Evolutionary conservation across 495 filamentous ascomycete species (phyloP).

Genomic region (Neurospora sp.): DNA sequence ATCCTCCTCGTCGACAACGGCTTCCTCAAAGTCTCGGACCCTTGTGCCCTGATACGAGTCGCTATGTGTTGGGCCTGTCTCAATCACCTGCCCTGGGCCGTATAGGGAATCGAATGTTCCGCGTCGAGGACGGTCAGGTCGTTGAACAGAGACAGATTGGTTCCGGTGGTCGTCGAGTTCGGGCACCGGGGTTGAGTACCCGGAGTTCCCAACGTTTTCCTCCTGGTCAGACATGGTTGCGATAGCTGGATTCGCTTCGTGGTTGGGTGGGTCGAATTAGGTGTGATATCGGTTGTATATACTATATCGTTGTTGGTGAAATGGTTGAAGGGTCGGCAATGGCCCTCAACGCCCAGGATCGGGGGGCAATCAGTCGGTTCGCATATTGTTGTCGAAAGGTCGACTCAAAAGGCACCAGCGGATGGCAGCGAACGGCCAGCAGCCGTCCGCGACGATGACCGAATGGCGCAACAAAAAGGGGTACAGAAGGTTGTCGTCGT

Average conservation of each 20-base stretch:
- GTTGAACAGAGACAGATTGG: constrained; percentile 59
- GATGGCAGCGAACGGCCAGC: constrained; percentile 29
- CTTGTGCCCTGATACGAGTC: constrained; percentile 22
- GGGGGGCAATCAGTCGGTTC: constrained; percentile 14
- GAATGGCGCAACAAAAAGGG: neutral
- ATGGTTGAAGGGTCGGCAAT: constrained; percentile 9
- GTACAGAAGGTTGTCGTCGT: neutral
- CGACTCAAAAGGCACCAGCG: constrained; percentile 23
- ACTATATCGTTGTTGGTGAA: neutral
- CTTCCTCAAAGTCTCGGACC: constrained; percentile 58
- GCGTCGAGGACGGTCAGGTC: constrained; percentile 41
- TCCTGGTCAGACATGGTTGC: constrained; percentile 50
- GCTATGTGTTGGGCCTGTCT: constrained; percentile 13
- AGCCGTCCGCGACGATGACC: constrained; percentile 25
- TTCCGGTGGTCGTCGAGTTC: constrained; percentile 90
- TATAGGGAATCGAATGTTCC: constrained; percentile 45
- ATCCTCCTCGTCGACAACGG: constrained; percentile 73
- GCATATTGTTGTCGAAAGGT: constrained; percentile 21
- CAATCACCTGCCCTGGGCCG: constrained; percentile 33
- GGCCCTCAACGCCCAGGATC: constrained; percentile 14
- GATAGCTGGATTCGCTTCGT: constrained; percentile 1
- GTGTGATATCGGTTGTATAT: neutral
- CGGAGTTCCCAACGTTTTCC: constrained; percentile 33
- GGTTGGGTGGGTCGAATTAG: neutral
- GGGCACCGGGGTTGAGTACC: constrained; percentile 68